phyloP scores from a whole-genome alignment of 2,329 filamentous ascomycete genomes.

The Pseudogymnoascus sp. region DNA sequence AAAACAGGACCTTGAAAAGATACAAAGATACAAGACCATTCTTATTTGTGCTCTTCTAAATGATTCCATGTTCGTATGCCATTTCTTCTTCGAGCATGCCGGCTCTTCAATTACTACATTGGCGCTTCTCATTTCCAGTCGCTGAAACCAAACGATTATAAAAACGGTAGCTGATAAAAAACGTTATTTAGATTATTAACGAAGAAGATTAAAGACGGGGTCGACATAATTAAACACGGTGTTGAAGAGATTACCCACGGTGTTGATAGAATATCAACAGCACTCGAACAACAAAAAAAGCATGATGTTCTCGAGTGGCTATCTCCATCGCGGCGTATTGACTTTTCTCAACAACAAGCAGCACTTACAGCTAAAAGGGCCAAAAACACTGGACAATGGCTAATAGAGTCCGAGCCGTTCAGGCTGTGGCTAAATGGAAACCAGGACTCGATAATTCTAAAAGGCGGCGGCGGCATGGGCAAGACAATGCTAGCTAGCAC shows the following conservation, averaged over 20 bases:
- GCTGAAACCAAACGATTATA: not conserved
- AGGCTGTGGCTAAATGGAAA: not conserved
- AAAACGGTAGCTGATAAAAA: not conserved
- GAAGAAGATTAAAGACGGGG: not conserved
- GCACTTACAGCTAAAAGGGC: not conserved
- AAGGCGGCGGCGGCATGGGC: not conserved
- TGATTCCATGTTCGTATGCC: not conserved
- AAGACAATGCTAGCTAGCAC: not conserved
- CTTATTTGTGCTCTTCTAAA: constrained; percentile 2
- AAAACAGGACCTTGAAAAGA: not conserved
- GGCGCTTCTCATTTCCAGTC: not conserved
- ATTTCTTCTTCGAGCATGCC: not conserved
- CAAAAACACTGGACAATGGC: not conserved
- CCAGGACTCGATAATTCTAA: not conserved
- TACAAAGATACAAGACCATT: not conserved
- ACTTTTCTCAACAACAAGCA: not conserved
- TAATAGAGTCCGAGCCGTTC: not conserved
- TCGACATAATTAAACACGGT: not conserved
- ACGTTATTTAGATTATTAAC: not conserved
- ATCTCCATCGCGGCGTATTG: not conserved
- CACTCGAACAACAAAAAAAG: not conserved
- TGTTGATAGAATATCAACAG: not conserved
- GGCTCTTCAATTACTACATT: not conserved
- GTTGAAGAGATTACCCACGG: not conserved
- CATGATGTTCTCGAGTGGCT: not conserved